These are phyloP conservation scores for Grosmannia serpens DNA, from an alignment of 2,329 filamentous ascomycete species.

Conservation along the genomic window DNA sequence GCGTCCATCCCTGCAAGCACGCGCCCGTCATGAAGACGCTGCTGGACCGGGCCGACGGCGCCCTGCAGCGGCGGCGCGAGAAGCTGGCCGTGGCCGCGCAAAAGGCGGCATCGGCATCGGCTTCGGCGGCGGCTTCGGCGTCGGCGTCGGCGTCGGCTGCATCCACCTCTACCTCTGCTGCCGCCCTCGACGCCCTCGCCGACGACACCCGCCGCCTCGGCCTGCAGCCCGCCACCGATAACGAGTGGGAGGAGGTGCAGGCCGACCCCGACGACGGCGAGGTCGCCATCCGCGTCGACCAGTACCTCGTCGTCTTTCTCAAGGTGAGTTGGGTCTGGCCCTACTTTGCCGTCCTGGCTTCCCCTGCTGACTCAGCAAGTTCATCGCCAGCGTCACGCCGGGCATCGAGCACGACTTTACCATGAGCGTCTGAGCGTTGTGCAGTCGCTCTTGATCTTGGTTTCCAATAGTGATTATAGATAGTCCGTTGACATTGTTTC, in stretches of 20 bases:
- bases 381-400: conserved; percentile 82
- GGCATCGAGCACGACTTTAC: conserved; percentile 98
- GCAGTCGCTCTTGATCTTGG: background rate
- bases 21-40: conserved; percentile 97
- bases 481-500: too few relatives aligned
- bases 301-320: conserved; percentile 77
- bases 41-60: conserved; percentile 87
- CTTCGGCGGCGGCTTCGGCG: conserved; percentile 29
- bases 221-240: conserved; percentile 36
- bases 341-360: conserved; percentile 4
- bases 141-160: conserved; percentile 32
- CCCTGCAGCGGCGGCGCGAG: conserved; percentile 75
- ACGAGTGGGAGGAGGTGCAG: conserved; percentile 57
- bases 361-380: conserved; percentile 26
- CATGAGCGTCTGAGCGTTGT: conserved; percentile 61
- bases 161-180: too few relatives aligned
- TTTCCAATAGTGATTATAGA: background rate
- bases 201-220: conserved; percentile 15
- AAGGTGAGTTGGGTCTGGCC: too few relatives aligned
- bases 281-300: conserved; percentile 75
- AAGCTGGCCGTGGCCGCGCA: conserved; percentile 46
- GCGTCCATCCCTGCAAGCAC: conserved; percentile 93
- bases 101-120: too few relatives aligned
- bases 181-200: conserved; percentile 7
- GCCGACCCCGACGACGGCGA: conserved; percentile 56